Evolutionary conservation across 1,284 basidiomycete genomes (phyloP).

Genomic region (Flammula alnicola): DNA sequence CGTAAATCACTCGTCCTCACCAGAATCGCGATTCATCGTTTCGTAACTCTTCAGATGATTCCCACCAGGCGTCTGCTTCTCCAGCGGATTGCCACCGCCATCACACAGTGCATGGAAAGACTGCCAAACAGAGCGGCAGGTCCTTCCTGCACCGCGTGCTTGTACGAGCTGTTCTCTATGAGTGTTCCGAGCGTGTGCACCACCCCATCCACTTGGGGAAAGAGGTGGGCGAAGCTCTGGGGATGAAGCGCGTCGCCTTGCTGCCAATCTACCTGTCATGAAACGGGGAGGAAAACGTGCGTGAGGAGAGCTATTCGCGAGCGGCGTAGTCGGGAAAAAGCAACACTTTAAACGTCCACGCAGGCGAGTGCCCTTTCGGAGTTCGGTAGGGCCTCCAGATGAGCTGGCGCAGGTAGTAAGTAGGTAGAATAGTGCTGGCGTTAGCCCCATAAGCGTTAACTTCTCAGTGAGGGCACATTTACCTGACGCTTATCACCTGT

Average conservation of each 20-base stretch:
- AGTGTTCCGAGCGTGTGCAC: conserved; percentile 97
- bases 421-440: background rate
- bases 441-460: background rate
- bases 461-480: conserved; percentile 1
- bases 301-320: conserved; percentile 15
- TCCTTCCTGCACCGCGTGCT: conserved; percentile 69
- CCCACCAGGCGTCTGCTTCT: conserved; percentile 41
- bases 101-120: conserved; percentile 40
- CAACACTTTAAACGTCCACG: conserved; percentile 79
- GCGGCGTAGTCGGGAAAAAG: conserved; percentile 12
- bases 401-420: conserved; percentile 54
- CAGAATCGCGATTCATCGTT: conserved; percentile 87
- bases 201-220: conserved; percentile 74
- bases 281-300: conserved; percentile 16
- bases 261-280: conserved; percentile 78
- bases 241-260: conserved; percentile 81
- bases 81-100: conserved; percentile 67
- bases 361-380: conserved; percentile 87
- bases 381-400: conserved; percentile 87
- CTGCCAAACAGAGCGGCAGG: conserved; percentile 57
- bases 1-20: conserved; percentile 48
- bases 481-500: conserved; percentile 91
- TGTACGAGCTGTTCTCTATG: conserved; percentile 85
- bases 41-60: conserved; percentile 65
- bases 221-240: conserved; percentile 70